These are phyloP conservation scores for Cyberlindnera mississippiensis DNA, from an alignment of 805 yeast species.

Conservation along the genomic window DNA sequence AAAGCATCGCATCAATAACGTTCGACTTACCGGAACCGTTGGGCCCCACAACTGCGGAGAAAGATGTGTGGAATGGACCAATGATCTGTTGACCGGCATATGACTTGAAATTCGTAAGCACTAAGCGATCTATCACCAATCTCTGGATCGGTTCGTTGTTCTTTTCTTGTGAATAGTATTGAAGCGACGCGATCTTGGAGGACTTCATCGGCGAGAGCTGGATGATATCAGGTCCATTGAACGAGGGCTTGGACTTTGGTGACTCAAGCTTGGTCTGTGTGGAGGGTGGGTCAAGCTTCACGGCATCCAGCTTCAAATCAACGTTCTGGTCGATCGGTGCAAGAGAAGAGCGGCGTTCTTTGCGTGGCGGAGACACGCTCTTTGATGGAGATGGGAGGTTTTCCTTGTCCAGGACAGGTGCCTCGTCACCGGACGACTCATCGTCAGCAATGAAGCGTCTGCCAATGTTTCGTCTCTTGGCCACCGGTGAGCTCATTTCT, in stretches of 20 bases:
- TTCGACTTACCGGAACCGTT: conserved; percentile 98
- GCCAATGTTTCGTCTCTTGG: conserved; percentile 22
- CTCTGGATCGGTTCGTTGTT: conserved; percentile 42
- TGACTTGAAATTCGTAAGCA: conserved; percentile 84
- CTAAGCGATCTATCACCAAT: conserved; percentile 69
- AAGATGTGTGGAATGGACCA: conserved; percentile 92
- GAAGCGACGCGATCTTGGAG: conserved; percentile 30
- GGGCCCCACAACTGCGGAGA: conserved; percentile 97
- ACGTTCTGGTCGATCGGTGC: conserved; percentile 24
- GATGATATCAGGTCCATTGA: conserved; percentile 36
- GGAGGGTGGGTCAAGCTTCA: conserved; percentile 21
- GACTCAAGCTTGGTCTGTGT: conserved; percentile 24
- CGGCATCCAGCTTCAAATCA: conserved; percentile 12
- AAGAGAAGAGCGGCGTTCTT: conserved; percentile 20
- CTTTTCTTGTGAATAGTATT: conserved; percentile 26
- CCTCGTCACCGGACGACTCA: conserved; percentile 15
- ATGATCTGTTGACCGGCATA: conserved; percentile 91
- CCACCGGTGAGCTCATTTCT: conserved; percentile 26
- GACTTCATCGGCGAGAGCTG: conserved; percentile 38
- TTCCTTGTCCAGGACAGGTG: conserved; percentile 17
- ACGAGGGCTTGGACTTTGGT: conserved; percentile 32
- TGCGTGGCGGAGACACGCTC: conserved; percentile 21
- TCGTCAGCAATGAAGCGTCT: conserved; percentile 13
- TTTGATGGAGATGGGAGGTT: conserved; percentile 28
- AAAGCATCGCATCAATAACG: conserved; percentile 92